phyloP scores from a whole-genome alignment of 192 early-diverging fungal species.

The Gryganskiella cystojenkinii region DNA sequence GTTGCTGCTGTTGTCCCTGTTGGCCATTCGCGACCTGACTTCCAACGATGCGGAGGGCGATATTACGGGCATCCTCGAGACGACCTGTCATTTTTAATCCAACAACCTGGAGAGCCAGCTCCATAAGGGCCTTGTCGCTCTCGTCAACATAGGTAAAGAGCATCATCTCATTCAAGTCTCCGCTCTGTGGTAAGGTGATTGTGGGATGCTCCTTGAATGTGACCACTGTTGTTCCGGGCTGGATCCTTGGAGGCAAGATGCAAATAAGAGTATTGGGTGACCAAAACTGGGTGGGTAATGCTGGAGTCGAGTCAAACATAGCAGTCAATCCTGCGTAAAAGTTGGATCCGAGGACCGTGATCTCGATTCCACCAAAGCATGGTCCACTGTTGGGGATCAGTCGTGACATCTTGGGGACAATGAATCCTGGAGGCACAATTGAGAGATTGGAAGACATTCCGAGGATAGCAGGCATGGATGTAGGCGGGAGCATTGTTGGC shows the following conservation, averaged over 20 bases:
- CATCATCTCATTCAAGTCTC: conserved; percentile 26
- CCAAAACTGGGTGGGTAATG: conserved; percentile 81
- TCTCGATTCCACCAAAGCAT: conserved; percentile 84
- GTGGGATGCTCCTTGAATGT: conserved; percentile 65
- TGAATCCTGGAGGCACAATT: conserved; percentile 43
- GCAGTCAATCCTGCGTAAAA: conserved; percentile 78
- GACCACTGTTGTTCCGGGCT: conserved; percentile 78
- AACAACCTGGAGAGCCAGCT: conserved; percentile 89
- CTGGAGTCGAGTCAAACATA: conserved; percentile 82
- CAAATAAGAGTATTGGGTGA: conserved; percentile 85
- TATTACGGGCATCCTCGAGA: conserved; percentile 77
- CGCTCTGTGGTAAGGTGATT: conserved; percentile 33
- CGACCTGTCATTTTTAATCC: conserved; percentile 87
- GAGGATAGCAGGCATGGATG: conserved; percentile 44
- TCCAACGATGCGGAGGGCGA: conserved; percentile 77
- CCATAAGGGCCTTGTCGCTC: conserved; percentile 89
- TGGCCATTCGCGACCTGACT: conserved; percentile 41
- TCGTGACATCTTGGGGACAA: conserved; percentile 68
- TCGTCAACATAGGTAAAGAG: conserved; percentile 67
- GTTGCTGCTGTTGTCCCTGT: conserved; percentile 24
- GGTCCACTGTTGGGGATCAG: conserved; percentile 89
- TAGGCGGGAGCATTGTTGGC: conserved; percentile 13
- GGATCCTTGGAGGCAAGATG: conserved; percentile 78
- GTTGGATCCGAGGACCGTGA: conserved; percentile 85
- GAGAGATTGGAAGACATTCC: conserved; percentile 28